A percentile compares a stretch with the other conserved stretches of the same genome.
Evolutionary conservation across 108 stramenopile species (phyloP).

Genomic region (Nannochloropsis gaditana): DNA sequence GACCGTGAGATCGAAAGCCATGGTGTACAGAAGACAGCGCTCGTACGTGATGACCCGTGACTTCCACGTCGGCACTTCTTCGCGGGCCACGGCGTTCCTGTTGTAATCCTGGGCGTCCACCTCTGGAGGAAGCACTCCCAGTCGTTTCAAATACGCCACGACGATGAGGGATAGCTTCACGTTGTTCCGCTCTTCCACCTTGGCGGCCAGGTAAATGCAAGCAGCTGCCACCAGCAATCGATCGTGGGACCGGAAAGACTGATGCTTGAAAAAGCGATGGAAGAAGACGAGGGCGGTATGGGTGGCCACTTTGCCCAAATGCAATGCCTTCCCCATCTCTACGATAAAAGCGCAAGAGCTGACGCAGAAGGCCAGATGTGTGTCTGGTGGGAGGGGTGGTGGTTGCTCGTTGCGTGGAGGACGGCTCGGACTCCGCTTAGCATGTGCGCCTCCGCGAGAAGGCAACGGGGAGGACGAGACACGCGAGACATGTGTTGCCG

Average conservation of each 20-base stretch:
- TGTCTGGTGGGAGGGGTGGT: not conserved
- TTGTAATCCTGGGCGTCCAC: not conserved
- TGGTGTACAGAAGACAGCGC: not conserved
- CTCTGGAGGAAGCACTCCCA: not conserved
- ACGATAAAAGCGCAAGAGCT: not conserved
- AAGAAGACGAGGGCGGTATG: slow-evolving; percentile 15
- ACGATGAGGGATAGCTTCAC: not conserved
- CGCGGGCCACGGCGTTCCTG: not conserved
- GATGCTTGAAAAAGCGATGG: slow-evolving; percentile 15
- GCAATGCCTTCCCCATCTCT: not conserved
- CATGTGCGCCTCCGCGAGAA: not conserved
- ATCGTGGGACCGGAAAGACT: not conserved
- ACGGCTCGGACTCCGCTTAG: not conserved
- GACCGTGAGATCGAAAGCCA: not conserved
- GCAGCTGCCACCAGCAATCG: not conserved
- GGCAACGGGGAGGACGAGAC: not conserved
- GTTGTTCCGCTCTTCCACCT: slow-evolving; percentile 13
- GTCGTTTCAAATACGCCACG: not conserved
- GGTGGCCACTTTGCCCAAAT: not conserved
- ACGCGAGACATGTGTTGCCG: not conserved
- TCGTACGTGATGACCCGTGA: not conserved
- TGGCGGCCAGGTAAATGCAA: slow-evolving; percentile 6
- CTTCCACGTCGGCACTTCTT: slow-evolving; percentile 10
- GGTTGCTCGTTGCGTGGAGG: not conserved
- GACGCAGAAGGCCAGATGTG: not conserved